Percentiles rank a stretch among this genome's conserved stretches.
Evolutionary conservation across 2,329 filamentous ascomycete genomes (phyloP).

Genomic region (Truncatella angustata): DNA sequence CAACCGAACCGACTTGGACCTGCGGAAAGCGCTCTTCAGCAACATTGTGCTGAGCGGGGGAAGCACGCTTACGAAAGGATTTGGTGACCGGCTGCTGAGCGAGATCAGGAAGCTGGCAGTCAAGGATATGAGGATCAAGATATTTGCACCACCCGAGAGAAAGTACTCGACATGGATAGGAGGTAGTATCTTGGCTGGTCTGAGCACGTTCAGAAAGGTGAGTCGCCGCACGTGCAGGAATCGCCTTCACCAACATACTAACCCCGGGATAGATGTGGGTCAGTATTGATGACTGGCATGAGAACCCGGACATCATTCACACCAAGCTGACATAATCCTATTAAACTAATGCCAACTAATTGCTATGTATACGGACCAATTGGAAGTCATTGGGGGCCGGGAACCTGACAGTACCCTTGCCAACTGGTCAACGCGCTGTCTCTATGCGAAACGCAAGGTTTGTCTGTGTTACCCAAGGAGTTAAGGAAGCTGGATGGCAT

Average conservation of each 20-base stretch:
- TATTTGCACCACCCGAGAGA: constrained; percentile 93
- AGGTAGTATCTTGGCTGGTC: constrained; percentile 90
- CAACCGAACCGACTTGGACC: constrained; percentile 89
- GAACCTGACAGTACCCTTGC: too few relatives aligned
- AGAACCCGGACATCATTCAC: constrained; percentile 98
- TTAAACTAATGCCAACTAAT: neutral
- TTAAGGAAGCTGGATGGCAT: too few relatives aligned
- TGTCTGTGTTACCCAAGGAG: too few relatives aligned
- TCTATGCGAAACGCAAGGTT: too few relatives aligned
- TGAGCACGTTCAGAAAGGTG: constrained; percentile 98
- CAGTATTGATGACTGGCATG: constrained; percentile 98
- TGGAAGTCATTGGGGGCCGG: too few relatives aligned
- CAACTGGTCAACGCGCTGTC: too few relatives aligned
- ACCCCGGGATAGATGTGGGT: constrained; percentile 83
- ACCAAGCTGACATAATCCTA: constrained; percentile 88
- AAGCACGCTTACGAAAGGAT: constrained; percentile 94
- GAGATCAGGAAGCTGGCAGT: constrained; percentile 93
- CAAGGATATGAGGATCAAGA: constrained; percentile 99
- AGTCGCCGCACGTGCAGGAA: constrained; percentile 23
- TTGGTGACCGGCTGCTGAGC: constrained; percentile 85
- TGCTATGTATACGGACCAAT: too few relatives aligned
- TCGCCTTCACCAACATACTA: constrained; percentile 9
- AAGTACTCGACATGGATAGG: constrained; percentile 99
- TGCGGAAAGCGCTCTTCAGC: constrained; percentile 88
- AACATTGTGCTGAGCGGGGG: constrained; percentile 98